Evolutionary conservation across 2,329 filamentous ascomycete genomes (phyloP).

Genomic region (Scolecobasidium constrictum): DNA sequence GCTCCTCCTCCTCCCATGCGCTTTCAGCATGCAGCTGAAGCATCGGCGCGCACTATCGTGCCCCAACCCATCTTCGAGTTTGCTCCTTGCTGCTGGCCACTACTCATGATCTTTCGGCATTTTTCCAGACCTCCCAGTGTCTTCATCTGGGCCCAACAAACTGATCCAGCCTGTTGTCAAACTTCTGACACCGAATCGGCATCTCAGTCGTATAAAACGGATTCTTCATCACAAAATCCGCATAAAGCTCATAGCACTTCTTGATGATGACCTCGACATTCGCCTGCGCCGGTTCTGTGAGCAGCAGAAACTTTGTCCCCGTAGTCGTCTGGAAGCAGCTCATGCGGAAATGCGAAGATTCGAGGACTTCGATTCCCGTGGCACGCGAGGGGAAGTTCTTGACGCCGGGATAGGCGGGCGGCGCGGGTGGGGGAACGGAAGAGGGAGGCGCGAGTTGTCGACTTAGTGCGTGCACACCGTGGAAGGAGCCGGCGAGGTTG

Average conservation of each 20-base stretch:
- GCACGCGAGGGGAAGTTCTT: conserved; percentile 30
- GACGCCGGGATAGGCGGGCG: conserved; percentile 17
- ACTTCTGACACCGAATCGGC: conserved; percentile 90
- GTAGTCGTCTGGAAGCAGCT: conserved; percentile 95
- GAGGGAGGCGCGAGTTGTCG: conserved; percentile 37
- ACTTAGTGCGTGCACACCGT: conserved; percentile 65
- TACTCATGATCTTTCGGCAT: too few species aligned
- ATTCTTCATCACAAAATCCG: conserved; percentile 99
- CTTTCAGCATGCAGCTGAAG: too few species aligned
- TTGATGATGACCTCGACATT: conserved; percentile 77
- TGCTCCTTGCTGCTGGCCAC: too few species aligned
- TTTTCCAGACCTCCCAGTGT: too few species aligned
- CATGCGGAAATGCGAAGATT: conserved; percentile 87
- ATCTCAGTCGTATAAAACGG: conserved; percentile 98
- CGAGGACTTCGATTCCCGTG: conserved; percentile 82
- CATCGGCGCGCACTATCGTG: too few species aligned
- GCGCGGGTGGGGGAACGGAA: conserved; percentile 23
- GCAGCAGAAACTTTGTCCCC: conserved; percentile 89
- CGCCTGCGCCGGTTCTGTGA: conserved; percentile 80
- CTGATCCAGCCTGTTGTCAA: conserved; percentile 73
- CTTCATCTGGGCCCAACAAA: conserved; percentile 34
- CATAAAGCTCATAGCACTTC: conserved; percentile 87
- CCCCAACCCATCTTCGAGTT: too few species aligned
- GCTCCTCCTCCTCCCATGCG: too few species aligned
- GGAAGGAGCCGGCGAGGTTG: conserved; percentile 92